Conservation (phyloP, 192 early-diverging fungal species). For the Cladochytrium replicatum region DNA sequence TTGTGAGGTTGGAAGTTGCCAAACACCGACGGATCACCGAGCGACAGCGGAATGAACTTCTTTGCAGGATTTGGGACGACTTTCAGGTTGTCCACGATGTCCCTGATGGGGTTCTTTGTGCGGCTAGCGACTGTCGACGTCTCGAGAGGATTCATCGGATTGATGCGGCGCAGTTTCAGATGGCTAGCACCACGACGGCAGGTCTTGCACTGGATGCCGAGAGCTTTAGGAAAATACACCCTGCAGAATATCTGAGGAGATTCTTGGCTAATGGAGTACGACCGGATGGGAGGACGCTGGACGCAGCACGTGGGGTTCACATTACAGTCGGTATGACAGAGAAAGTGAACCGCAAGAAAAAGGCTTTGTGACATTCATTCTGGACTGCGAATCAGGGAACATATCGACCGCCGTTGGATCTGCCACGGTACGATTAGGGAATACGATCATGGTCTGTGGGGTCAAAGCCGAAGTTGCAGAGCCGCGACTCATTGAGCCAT, state of each 20-base stretch:
- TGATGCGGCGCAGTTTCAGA: too few species aligned
- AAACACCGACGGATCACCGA: constrained; percentile 80
- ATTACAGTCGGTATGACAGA: too few species aligned
- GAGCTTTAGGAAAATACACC: constrained; percentile 81
- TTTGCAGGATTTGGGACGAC: constrained; percentile 46
- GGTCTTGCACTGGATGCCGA: too few species aligned
- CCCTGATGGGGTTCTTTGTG: constrained; percentile 80
- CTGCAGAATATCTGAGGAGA: constrained; percentile 73
- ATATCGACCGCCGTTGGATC: constrained; percentile 79
- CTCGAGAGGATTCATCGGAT: too few species aligned
- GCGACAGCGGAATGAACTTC: constrained; percentile 55
- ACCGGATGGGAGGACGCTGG: constrained; percentile 68
- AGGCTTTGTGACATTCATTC: too few species aligned
- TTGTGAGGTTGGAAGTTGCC: constrained; percentile 70
- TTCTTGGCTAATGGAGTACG: constrained; percentile 70
- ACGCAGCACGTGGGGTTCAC: too few species aligned
- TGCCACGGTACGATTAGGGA: constrained; percentile 75
- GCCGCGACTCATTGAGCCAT: constrained; percentile 58
- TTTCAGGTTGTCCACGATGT: constrained; percentile 70
- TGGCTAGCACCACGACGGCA: too few species aligned
- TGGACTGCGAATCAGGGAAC: constrained; percentile 36
- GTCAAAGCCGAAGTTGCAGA: constrained; percentile 90
- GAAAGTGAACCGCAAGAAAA: too few species aligned
- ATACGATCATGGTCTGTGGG: constrained; percentile 84
- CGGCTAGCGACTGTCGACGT: constrained; percentile 56